Conservation (phyloP, 805 yeast species). For the Vanderwaltozyma verrucispora region DNA sequence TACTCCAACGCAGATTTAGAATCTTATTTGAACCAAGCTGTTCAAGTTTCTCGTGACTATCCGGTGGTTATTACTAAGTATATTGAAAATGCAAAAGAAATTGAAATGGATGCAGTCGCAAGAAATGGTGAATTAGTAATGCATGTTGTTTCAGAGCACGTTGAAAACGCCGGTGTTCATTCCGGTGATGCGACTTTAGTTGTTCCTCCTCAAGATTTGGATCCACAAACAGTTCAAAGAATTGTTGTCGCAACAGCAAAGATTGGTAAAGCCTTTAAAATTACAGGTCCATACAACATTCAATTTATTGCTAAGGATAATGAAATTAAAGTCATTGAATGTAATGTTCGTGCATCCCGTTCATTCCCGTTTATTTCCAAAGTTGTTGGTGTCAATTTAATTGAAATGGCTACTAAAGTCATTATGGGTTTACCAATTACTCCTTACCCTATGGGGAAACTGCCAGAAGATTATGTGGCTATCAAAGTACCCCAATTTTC, state of each 20-base stretch:
- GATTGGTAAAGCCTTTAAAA: conserved; percentile 88
- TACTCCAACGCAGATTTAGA: conserved; percentile 83
- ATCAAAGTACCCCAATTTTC: conserved; percentile 96
- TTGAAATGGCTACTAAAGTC: conserved; percentile 95
- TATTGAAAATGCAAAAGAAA: conserved; percentile 94
- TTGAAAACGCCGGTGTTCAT: conserved; percentile 98
- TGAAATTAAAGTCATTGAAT: conserved; percentile 94
- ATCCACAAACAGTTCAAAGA: conserved; percentile 80
- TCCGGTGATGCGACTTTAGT: conserved; percentile 98
- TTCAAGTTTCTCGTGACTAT: conserved; percentile 93
- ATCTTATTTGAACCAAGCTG: conserved; percentile 84
- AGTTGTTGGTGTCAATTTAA: conserved; percentile 92
- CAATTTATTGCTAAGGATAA: conserved; percentile 94
- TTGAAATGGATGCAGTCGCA: conserved; percentile 98
- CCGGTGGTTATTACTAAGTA: conserved; percentile 97
- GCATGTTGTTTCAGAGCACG: conserved; percentile 98
- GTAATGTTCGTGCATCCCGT: conserved; percentile 98
- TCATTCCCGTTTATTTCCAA: conserved; percentile 98
- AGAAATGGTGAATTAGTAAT: conserved; percentile 85
- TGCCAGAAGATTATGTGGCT: conserved; percentile 92
- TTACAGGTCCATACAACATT: conserved; percentile 95
- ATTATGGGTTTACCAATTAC: conserved; percentile 78
- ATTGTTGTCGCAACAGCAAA: conserved; percentile 94
- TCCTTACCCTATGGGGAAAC: conserved; percentile 81
- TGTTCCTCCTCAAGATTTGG: conserved; percentile 94